Evolutionary conservation across 345 rosid species (phyloP).

Genomic region (Populus pruinosa): DNA sequence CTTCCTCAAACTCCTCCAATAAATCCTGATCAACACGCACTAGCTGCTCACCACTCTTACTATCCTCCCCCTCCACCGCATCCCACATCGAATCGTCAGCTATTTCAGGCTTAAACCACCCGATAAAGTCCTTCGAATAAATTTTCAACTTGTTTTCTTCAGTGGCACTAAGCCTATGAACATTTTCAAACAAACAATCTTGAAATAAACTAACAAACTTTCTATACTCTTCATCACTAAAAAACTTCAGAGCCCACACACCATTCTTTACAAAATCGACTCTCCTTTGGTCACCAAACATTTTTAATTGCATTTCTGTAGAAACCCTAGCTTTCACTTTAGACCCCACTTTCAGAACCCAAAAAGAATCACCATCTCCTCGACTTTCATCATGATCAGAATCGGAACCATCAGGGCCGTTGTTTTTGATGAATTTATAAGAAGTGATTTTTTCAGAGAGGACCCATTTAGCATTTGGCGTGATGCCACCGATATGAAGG

Average conservation of each 20-base stretch:
- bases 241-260: constrained; percentile 91
- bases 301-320: constrained; percentile 72
- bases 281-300: constrained; percentile 78
- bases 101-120: constrained; percentile 81
- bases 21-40: constrained; percentile 35
- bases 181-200: constrained; percentile 81
- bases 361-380: constrained; percentile 32
- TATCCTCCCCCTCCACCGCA: constrained; percentile 45
- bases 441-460: constrained; percentile 55
- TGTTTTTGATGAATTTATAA: constrained; percentile 45
- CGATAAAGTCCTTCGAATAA: constrained; percentile 83
- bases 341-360: constrained; percentile 69
- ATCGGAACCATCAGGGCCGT: constrained; percentile 30
- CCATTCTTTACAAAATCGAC: constrained; percentile 71
- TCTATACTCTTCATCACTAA: constrained; percentile 60
- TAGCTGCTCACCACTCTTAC: constrained; percentile 12
- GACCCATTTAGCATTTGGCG: constrained; percentile 83
- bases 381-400: constrained; percentile 35
- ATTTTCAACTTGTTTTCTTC: constrained; percentile 71
- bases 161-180: constrained; percentile 54
- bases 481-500: constrained; percentile 76
- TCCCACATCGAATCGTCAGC: constrained; percentile 98
- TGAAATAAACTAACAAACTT: constrained; percentile 63
- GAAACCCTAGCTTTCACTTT: constrained; percentile 74
- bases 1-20: constrained; percentile 87